phyloP scores from a whole-genome alignment of 768 basidiomycete species.

The Tulasnella sp. region DNA sequence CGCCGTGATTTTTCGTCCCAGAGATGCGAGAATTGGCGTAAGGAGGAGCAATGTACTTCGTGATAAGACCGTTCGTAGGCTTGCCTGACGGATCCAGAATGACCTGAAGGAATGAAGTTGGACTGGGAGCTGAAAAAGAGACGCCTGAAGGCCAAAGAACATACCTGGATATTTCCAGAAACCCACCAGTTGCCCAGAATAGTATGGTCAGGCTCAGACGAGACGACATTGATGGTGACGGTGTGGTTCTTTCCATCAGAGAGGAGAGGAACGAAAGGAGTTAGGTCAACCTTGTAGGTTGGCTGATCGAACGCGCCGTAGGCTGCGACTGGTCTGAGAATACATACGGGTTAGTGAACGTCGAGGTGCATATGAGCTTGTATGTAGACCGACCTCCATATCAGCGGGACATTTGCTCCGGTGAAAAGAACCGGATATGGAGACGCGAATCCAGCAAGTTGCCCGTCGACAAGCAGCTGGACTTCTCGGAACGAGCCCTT shows the following conservation, averaged over 20 bases:
- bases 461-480: slow-evolving; percentile 45
- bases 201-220: slow-evolving; percentile 52
- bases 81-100: background rate
- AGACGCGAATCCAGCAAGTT: slow-evolving; percentile 44
- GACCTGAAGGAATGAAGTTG: background rate
- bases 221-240: slow-evolving; percentile 60
- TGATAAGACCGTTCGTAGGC: background rate
- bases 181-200: slow-evolving; percentile 57
- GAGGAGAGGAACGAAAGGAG: slow-evolving; percentile 62
- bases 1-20: slow-evolving; percentile 10
- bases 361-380: background rate
- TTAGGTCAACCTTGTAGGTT: slow-evolving; percentile 65
- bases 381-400: slow-evolving; percentile 44
- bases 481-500: slow-evolving; percentile 52
- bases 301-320: slow-evolving; percentile 70
- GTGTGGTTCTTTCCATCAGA: slow-evolving; percentile 58
- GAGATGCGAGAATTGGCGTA: background rate
- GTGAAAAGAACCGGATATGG: slow-evolving; percentile 58
- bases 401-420: slow-evolving; percentile 49
- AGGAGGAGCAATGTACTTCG: background rate
- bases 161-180: slow-evolving; percentile 40
- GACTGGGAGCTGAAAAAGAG: background rate
- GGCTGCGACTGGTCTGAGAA: slow-evolving; percentile 52
- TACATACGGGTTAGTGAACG: background rate
- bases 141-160: background rate